Conservation (phyloP, 441 rosid species). For the Gossypium gossypioides region DNA sequence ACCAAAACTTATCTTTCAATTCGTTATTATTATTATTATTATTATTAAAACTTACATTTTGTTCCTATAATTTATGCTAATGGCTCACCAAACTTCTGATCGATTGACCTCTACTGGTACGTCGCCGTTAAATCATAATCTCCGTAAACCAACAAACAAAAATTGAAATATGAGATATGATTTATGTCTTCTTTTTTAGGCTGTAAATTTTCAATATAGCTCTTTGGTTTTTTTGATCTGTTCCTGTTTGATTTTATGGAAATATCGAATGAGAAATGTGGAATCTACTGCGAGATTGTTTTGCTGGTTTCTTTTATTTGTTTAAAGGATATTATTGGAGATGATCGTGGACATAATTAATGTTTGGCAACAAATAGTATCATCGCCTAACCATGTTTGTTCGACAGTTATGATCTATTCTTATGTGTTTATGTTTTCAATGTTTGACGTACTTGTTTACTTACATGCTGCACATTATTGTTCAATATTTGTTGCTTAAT, state of each 20-base stretch:
- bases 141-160: not conserved
- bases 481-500: not conserved
- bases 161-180: not conserved
- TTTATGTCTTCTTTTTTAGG: not conserved
- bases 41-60: not conserved
- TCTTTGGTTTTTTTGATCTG: not conserved
- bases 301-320: not conserved
- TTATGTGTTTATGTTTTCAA: not conserved
- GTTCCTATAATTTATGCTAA: not conserved
- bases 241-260: not conserved
- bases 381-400: not conserved
- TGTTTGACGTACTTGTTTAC: not conserved
- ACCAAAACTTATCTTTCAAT: not conserved
- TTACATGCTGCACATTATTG: not conserved
- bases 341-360: not conserved
- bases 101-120: conserved; percentile 21
- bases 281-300: not conserved
- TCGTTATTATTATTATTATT: not conserved
- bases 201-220: not conserved
- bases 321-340: not conserved
- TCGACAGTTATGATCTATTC: not conserved
- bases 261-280: not conserved
- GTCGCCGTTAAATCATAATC: not conserved
- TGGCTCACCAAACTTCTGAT: conserved; percentile 18
- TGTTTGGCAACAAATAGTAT: not conserved